These are phyloP conservation scores for Colletotrichum orchidophilum DNA, from an alignment of 2,329 filamentous ascomycete species.

Conservation along the genomic window DNA sequence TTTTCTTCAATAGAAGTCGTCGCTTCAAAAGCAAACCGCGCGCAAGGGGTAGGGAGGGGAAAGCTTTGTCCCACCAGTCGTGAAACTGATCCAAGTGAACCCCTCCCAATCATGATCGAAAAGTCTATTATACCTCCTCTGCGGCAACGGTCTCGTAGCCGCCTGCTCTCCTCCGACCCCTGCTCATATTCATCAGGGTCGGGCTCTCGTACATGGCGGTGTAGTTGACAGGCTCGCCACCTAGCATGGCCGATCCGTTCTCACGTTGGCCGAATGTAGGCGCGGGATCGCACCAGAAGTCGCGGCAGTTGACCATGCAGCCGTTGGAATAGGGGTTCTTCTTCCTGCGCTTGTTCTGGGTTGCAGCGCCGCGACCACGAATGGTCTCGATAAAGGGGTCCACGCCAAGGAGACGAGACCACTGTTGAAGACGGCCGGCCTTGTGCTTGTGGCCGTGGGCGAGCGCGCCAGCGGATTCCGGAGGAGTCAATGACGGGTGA, in stretches of 20 bases:
- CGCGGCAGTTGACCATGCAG: conserved; percentile 86
- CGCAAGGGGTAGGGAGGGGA: neutral
- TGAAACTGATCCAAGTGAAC: neutral
- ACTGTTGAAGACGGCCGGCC: conserved; percentile 77
- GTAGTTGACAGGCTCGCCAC: conserved; percentile 85
- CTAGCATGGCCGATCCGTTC: conserved; percentile 79
- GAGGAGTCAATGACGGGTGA: conserved; percentile 69
- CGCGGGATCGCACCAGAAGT: conserved; percentile 95
- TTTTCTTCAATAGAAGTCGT: neutral
- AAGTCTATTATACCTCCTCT: conserved; percentile 59
- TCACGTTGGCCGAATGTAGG: conserved; percentile 81
- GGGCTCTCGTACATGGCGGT: conserved; percentile 90
- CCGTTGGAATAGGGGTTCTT: conserved; percentile 89
- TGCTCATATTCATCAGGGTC: conserved; percentile 66
- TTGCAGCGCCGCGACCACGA: conserved; percentile 80
- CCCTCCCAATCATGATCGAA: neutral
- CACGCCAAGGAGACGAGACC: conserved; percentile 86
- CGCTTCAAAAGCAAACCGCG: neutral
- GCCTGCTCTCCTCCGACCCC: conserved; percentile 57
- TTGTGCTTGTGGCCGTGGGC: conserved; percentile 63
- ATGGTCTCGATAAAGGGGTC: conserved; percentile 96
- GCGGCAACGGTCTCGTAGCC: conserved; percentile 72
- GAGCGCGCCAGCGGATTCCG: conserved; percentile 49
- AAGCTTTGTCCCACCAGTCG: neutral
- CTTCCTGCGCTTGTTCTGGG: conserved; percentile 62